These are phyloP conservation scores for Sugiyamaella novakii DNA, from an alignment of 1,139 yeast genomes.

Conservation along the genomic window DNA sequence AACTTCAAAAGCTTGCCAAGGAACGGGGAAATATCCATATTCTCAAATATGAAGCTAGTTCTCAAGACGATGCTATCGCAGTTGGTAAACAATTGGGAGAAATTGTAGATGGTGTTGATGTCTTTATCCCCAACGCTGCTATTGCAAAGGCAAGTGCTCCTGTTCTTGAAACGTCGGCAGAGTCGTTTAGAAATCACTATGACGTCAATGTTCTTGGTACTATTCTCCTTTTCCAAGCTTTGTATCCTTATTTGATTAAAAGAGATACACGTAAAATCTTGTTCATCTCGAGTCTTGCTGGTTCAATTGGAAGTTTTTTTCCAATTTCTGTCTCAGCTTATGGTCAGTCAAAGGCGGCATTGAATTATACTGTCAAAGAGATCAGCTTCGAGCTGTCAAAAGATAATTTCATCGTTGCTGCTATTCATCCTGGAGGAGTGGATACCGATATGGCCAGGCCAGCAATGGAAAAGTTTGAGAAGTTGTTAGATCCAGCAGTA, in stretches of 20 bases:
- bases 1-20: slow-evolving; percentile 16
- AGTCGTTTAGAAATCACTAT: slow-evolving; percentile 17
- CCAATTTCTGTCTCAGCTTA: slow-evolving; percentile 36
- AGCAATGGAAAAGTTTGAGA: slow-evolving; percentile 2
- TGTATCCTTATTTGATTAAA: slow-evolving; percentile 33
- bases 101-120: slow-evolving; percentile 21
- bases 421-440: slow-evolving; percentile 43
- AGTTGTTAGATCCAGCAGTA: neutral
- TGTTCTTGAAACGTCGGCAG: slow-evolving; percentile 13
- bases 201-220: slow-evolving; percentile 36
- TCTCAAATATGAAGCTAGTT: slow-evolving; percentile 18
- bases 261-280: slow-evolving; percentile 30
- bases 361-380: slow-evolving; percentile 37
- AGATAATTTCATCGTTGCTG: slow-evolving; percentile 36
- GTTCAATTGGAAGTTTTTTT: slow-evolving; percentile 32
- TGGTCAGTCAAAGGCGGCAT: slow-evolving; percentile 45
- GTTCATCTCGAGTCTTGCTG: slow-evolving; percentile 36
- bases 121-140: slow-evolving; percentile 23
- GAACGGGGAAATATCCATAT: slow-evolving; percentile 20
- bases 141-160: slow-evolving; percentile 6
- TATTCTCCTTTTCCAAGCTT: slow-evolving; percentile 29
- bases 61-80: slow-evolving; percentile 15
- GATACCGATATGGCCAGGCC: slow-evolving; percentile 38
- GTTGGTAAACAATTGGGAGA: slow-evolving; percentile 27
- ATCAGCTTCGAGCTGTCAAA: slow-evolving; percentile 34